Evolutionary conservation across 176 grass and related monocot genomes (phyloP).

Genomic region (Aegilops sharonensis): DNA sequence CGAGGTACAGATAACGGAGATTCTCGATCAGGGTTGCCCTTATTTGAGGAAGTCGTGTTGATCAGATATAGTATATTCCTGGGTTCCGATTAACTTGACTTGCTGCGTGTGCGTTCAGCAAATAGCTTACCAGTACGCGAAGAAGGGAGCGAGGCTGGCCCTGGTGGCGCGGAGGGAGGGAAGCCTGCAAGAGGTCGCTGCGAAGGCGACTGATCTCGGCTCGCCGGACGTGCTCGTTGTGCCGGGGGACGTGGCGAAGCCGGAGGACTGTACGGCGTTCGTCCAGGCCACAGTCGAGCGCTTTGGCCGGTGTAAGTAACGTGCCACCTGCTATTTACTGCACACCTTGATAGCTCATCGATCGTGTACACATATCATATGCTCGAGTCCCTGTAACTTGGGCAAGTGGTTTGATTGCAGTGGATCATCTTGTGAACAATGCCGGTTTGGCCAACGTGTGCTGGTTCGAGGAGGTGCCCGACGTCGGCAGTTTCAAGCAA

Average conservation of each 20-base stretch:
- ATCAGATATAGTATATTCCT: neutral
- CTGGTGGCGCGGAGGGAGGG: slow-evolving; percentile 47
- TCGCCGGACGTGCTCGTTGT: slow-evolving; percentile 51
- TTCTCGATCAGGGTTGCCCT: neutral
- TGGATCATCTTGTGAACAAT: slow-evolving; percentile 79
- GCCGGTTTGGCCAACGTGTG: slow-evolving; percentile 44
- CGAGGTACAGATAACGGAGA: slow-evolving; percentile 25
- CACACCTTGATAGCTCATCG: neutral
- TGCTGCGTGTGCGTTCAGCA: slow-evolving; percentile 26
- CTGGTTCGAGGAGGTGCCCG: slow-evolving; percentile 51
- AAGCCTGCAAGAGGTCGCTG: slow-evolving; percentile 44
- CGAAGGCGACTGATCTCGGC: slow-evolving; percentile 12
- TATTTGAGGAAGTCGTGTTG: neutral
- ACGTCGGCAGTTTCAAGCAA: slow-evolving; percentile 52
- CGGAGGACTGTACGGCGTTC: slow-evolving; percentile 44
- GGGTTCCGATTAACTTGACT: neutral
- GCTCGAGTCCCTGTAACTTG: neutral
- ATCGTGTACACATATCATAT: too few species aligned
- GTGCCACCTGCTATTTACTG: neutral
- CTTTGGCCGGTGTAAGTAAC: slow-evolving; percentile 45
- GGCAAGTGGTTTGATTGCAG: slow-evolving; percentile 6
- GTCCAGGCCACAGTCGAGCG: slow-evolving; percentile 46
- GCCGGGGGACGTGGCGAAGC: slow-evolving; percentile 38
- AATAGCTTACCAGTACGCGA: slow-evolving; percentile 69
- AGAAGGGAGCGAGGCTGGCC: slow-evolving; percentile 40